These are phyloP conservation scores for Neonectria punicea DNA, from an alignment of 2,329 filamentous ascomycete genomes.

Conservation along the genomic window DNA sequence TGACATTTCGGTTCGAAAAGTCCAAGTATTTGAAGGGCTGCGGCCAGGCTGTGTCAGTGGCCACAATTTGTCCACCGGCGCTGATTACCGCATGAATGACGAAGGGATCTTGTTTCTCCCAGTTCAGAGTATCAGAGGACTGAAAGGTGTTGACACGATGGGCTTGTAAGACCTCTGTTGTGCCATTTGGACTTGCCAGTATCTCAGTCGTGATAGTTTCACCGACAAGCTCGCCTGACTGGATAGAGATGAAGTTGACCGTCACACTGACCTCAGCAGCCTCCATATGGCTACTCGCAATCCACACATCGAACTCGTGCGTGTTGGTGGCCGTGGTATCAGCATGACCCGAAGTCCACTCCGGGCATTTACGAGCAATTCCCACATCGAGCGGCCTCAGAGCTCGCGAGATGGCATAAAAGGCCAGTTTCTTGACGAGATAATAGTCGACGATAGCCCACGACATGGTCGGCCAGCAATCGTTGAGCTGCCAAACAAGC, in stretches of 20 bases:
- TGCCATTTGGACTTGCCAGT: slow-evolving; percentile 49
- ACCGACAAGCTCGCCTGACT: slow-evolving; percentile 50
- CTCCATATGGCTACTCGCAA: slow-evolving; percentile 47
- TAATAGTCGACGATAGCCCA: slow-evolving; percentile 74
- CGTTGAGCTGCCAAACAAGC: slow-evolving; percentile 76
- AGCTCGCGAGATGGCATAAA: slow-evolving; percentile 62
- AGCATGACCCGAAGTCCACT: slow-evolving; percentile 58
- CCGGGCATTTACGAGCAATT: slow-evolving; percentile 56
- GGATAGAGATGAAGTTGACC: slow-evolving; percentile 55
- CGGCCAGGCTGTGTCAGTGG: slow-evolving; percentile 67
- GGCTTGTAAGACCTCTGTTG: slow-evolving; percentile 48
- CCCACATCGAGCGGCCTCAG: slow-evolving; percentile 69
- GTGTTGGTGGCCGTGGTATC: slow-evolving; percentile 48
- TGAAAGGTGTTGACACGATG: background rate
- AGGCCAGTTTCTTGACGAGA: slow-evolving; percentile 71
- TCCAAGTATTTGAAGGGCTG: slow-evolving; percentile 71
- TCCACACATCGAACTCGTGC: slow-evolving; percentile 55
- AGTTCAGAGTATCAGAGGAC: slow-evolving; percentile 41
- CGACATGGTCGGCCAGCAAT: slow-evolving; percentile 74
- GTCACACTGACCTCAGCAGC: slow-evolving; percentile 42
- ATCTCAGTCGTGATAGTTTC: slow-evolving; percentile 39
- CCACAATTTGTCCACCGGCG: slow-evolving; percentile 50
- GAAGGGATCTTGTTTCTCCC: slow-evolving; percentile 54
- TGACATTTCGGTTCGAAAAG: slow-evolving; percentile 53
- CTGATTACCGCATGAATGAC: slow-evolving; percentile 59